Evolutionary conservation across 1,284 basidiomycete species (phyloP).

Genomic region (Cronartium quercuum): DNA sequence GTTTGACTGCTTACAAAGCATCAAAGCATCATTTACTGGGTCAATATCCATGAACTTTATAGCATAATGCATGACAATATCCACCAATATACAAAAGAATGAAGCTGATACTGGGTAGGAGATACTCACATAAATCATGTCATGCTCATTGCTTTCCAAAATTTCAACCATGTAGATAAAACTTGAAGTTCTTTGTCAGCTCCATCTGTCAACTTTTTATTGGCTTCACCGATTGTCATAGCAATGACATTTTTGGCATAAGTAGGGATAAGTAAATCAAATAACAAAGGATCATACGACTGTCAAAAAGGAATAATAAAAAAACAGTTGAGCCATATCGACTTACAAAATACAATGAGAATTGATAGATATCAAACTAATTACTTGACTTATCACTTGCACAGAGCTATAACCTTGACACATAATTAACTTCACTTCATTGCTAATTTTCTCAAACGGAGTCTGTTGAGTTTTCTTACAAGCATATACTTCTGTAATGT

Average conservation of each 20-base stretch:
- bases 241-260: constrained; percentile 76
- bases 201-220: constrained; percentile 92
- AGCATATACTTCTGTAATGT: constrained; percentile 52
- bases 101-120: no score
- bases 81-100: no score
- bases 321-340: constrained; percentile 9
- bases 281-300: constrained; percentile 84
- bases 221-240: constrained; percentile 82
- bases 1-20: no score
- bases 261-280: constrained; percentile 70
- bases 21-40: no score
- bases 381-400: constrained; percentile 80
- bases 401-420: constrained; percentile 87
- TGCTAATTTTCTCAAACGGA: constrained; percentile 66
- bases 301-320: constrained; percentile 49
- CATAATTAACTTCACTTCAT: constrained; percentile 67
- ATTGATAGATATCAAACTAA: constrained; percentile 41
- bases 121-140: not conserved
- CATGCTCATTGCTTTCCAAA: constrained; percentile 48
- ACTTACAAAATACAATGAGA: not conserved
- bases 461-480: constrained; percentile 45
- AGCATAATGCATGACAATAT: no score
- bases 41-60: no score
- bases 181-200: constrained; percentile 98
- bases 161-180: constrained; percentile 71